Evolutionary conservation across 257 asterid genomes (phyloP), one percentile per base, ranked within the genome.

Genomic region (Verbena officinalis): DNA sequence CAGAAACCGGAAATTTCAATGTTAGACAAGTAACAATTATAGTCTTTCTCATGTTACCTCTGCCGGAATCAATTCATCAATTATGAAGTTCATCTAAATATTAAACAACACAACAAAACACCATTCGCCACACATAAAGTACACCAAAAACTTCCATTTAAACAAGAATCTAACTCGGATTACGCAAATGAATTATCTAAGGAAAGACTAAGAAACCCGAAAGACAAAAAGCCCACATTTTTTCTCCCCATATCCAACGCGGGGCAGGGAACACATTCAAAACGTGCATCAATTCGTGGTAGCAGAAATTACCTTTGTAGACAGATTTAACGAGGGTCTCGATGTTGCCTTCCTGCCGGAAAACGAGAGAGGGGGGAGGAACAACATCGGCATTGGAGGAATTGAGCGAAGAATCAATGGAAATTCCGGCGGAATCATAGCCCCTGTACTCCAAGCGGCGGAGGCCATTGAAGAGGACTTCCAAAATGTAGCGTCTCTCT

Each of bases 361-460:
- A 89, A 2, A 89, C 95, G 14, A 89, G 87, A 21, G 89, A 86
- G 8, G 77, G 73, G 8, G 77, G 73, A 31, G 77, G 67, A 72
- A 34, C 46, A 54, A 43, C 39, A 66, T 8, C 31, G 44, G 59
- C 70, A 76, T 56, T 49, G 0, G 68, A 40, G 16, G 76, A 69
- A 8, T 38, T 4, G 20, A 5, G 9, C 9, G 81, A 71, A 74
- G 76, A 64, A 65, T 78, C 92, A 44, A 88, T 82, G 52, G 90
- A 70, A 48, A 94, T 74, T 16, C 99, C 99, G 43, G 99, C 82
- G 44, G 99, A 94, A 86, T 94, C 99, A 30, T 94, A 94, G 48
- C 99, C 99, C 69, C 99, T 74, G 65, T 94, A 94, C 89, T 94
- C 99, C 86, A 94, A 73, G 17, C 99, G 96, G 5, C 99, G 80